Evolutionary conservation across 163 green algal genomes (phyloP), one percentile per base, ranked within the genome.

Genomic region (Smithsoniella earleae): DNA sequence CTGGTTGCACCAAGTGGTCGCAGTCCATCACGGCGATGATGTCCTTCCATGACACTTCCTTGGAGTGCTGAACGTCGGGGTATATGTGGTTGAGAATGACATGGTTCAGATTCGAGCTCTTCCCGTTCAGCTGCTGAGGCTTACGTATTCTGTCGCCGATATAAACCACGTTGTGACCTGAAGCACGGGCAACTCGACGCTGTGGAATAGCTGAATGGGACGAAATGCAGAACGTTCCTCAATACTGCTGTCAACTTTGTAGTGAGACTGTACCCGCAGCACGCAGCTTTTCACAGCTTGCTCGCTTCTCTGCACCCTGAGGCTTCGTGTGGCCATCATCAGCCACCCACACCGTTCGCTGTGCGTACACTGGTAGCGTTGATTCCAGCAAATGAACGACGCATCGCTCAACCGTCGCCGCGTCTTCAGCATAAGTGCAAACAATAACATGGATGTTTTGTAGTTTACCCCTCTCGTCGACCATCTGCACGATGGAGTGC

Each of bases 51-150:
- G 27, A 43, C 58, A 69, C 58, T 33, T 69, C 58, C 18, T 69
- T 36, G 16, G 58, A 36, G 25, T 69, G 58, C 3, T 30, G 4
- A 18, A 69, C 58, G 20, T 69, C 27, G 1, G 58, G 58, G 2
- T 69, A 69, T 30, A 69, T 69, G 27, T 69, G 31, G 58, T 34
- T 69, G 30, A 69, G 58, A 3, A 69, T 33, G 30, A 69, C 58
- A 13, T 69, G 58, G 58, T 69, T 69, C 58, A 69, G 58, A 31
- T 69, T 69, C 5, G 58, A 37, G 58, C 58, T 69, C 58, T 69
- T 69, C 27, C 58, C 58, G 25, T 69, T 69, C 6, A 69, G 58
- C 58, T 69, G 58, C 58, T 16, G 27, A 30, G 8, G 28, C 58
- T 36, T 30, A 6, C 58, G 58, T n/a, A 38, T 5, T 33, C 58